These are phyloP conservation scores for Leucocoprinus birnbaumii DNA, from an alignment of 768 basidiomycete species.

Conservation along the genomic window DNA sequence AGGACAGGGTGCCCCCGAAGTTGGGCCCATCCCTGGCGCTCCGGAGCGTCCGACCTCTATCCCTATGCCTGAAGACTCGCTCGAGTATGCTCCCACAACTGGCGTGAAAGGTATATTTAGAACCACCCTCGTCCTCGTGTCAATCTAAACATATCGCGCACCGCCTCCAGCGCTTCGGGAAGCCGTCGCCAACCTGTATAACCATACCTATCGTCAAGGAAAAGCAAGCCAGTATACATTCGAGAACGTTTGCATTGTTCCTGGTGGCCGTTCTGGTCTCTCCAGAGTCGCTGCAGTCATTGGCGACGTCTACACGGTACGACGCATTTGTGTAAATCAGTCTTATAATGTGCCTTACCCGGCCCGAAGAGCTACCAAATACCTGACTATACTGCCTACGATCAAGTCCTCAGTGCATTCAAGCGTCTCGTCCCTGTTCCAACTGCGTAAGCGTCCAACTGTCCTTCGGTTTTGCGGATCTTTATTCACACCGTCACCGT, in stretches of 20 bases:
- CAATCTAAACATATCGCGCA: constrained; percentile 1
- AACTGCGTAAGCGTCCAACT: constrained; percentile 60
- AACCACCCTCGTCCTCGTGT: not conserved
- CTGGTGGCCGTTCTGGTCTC: constrained; percentile 88
- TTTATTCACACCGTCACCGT: constrained; percentile 4
- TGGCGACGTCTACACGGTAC: constrained; percentile 81
- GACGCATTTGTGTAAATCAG: constrained; percentile 13
- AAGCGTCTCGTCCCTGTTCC: constrained; percentile 89
- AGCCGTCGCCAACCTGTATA: constrained; percentile 90
- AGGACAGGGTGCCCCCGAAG: constrained; percentile 92
- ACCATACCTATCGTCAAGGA: constrained; percentile 78
- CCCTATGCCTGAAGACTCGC: constrained; percentile 62
- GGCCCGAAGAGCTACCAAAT: constrained; percentile 74
- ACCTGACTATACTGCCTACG: constrained; percentile 90
- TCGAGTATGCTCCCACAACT: constrained; percentile 92
- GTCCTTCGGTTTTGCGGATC: not conserved
- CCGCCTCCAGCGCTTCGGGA: constrained; percentile 63
- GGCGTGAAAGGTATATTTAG: constrained; percentile 69
- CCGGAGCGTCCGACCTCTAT: constrained; percentile 64
- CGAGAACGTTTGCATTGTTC: constrained; percentile 94
- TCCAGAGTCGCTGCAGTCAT: constrained; percentile 91
- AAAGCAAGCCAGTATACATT: constrained; percentile 84
- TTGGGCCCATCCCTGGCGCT: constrained; percentile 79
- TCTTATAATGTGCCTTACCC: constrained; percentile 2
- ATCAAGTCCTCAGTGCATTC: constrained; percentile 83